Evolutionary conservation across 73 alveolate species (phyloP), one percentile per base, ranked within the genome.

Genomic region (Stentor roeselii): DNA sequence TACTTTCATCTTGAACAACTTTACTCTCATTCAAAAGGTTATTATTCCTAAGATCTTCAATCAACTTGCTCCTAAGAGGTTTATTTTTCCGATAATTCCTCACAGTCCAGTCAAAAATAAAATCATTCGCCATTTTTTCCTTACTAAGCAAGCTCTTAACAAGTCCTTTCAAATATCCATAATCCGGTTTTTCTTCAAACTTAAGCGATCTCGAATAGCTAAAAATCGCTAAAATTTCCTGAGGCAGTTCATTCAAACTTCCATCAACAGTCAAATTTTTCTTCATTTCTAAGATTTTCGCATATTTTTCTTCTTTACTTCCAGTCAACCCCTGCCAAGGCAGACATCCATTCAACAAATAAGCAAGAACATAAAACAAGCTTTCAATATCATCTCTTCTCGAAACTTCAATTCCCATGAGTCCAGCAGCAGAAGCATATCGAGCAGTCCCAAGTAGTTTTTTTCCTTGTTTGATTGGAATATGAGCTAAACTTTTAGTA

Each of bases 371-470:
- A 86, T 95, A 95, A 3, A 95, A 97, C 30, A 93, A 75, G 42
- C 94, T 75, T 74, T 95, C 99, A 34, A 95, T 86, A 88, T 95
- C 99, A 87, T 95, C 99, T 84, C 98, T 91, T 90, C 99, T 87
- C 36, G 97, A 90, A 90, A 93, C 89, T 83, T 96, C 97, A 36
- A 84, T 89, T 91, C 87, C 93, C 78, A 88, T 75, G 75, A 86
- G 91, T 3, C 90, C 77, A 86, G 85, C 86, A 6, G 86, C 75
- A 2, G 90, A 75, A 3, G 86, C 78, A 86, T 86, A 88, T 59
- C 93, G 75, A 0, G 93, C 92, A 3, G 93, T 88, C 3, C 93
- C 93, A 3, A 93, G 85, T 74, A 88, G 50, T 15, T 67, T 75
- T 86, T 88, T 88, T 31, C 89, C 89, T 84, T 84, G 88, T 67